These are phyloP conservation scores for Aspergillus sp. DNA, from an alignment of 2,329 filamentous ascomycete genomes.

Conservation along the genomic window DNA sequence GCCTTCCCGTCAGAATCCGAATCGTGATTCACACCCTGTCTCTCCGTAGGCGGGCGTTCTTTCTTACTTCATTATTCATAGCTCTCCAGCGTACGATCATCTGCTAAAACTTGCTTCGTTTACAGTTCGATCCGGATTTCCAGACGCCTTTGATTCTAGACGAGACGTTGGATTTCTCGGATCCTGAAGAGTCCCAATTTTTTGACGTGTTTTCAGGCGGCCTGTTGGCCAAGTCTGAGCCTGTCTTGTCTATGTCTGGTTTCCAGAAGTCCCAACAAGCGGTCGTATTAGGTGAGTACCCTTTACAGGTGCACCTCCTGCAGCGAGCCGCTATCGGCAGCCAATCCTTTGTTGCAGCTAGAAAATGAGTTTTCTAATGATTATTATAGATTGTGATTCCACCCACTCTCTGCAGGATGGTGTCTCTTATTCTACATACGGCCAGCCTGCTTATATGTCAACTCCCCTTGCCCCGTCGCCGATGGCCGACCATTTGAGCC, in stretches of 20 bases:
- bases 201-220: slow-evolving; percentile 49
- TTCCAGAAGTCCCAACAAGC: slow-evolving; percentile 74
- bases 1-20: slow-evolving; percentile 12
- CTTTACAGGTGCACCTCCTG: not conserved
- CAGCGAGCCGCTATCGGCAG: not conserved
- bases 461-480: slow-evolving; percentile 41
- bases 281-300: slow-evolving; percentile 76
- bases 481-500: slow-evolving; percentile 42
- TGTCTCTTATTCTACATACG: slow-evolving; percentile 42
- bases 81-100: slow-evolving; percentile 10
- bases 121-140: slow-evolving; percentile 45
- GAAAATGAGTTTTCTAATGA: slow-evolving; percentile 8
- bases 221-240: slow-evolving; percentile 57
- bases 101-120: slow-evolving; percentile 16
- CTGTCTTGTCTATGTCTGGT: slow-evolving; percentile 75
- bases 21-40: slow-evolving; percentile 20
- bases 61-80: slow-evolving; percentile 3
- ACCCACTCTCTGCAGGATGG: slow-evolving; percentile 40
- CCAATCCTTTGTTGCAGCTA: not conserved
- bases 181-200: slow-evolving; percentile 47
- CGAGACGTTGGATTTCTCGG: slow-evolving; percentile 48
- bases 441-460: slow-evolving; percentile 40
- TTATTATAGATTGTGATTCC: slow-evolving; percentile 36
- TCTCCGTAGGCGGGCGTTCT: slow-evolving; percentile 11
- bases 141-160: slow-evolving; percentile 49